A percentile compares a stretch with the other conserved stretches of the same genome.
Evolutionary conservation across 495 filamentous ascomycete species (phyloP).

Genomic region (Tuber aestivum): DNA sequence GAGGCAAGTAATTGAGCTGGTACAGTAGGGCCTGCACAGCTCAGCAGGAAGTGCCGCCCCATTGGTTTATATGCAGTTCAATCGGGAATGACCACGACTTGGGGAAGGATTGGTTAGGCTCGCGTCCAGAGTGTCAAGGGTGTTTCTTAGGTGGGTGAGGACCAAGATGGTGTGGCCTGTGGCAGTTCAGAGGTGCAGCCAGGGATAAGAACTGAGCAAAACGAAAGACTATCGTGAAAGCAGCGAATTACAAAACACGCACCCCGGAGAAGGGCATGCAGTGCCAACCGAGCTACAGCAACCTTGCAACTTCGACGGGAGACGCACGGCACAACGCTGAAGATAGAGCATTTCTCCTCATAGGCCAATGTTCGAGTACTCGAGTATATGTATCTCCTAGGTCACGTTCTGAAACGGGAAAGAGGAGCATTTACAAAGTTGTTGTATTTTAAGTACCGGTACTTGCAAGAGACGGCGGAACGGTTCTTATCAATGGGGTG

Average conservation of each 20-base stretch:
- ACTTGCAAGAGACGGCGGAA: conserved; percentile 13
- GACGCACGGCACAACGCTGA: conserved; percentile 25
- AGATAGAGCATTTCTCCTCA: conserved; percentile 27
- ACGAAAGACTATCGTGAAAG: conserved; percentile 30
- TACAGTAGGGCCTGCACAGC: conserved; percentile 15
- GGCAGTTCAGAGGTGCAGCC: conserved; percentile 18
- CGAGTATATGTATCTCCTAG: conserved; percentile 22
- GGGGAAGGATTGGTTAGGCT: conserved; percentile 39
- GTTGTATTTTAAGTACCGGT: conserved; percentile 25
- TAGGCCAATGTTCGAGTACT: no score
- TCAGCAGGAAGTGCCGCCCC: conserved; percentile 12
- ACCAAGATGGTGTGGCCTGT: conserved; percentile 31
- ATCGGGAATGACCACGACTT: conserved; percentile 41
- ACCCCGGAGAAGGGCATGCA: conserved; percentile 29
- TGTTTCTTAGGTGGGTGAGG: conserved; percentile 31
- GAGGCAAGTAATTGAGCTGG: conserved; percentile 20
- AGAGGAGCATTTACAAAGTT: conserved; percentile 17
- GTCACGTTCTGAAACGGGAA: conserved; percentile 33
- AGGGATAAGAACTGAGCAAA: conserved; percentile 36
- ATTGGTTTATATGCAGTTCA: conserved; percentile 41
- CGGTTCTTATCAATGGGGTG: conserved; percentile 21
- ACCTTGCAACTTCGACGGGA: conserved; percentile 22
- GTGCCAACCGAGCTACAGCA: conserved; percentile 36
- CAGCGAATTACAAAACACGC: conserved; percentile 36
- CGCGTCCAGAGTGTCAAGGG: conserved; percentile 1